These are phyloP conservation scores for Marasmius oreades DNA, from an alignment of 1,284 basidiomycete genomes.

Conservation along the genomic window DNA sequence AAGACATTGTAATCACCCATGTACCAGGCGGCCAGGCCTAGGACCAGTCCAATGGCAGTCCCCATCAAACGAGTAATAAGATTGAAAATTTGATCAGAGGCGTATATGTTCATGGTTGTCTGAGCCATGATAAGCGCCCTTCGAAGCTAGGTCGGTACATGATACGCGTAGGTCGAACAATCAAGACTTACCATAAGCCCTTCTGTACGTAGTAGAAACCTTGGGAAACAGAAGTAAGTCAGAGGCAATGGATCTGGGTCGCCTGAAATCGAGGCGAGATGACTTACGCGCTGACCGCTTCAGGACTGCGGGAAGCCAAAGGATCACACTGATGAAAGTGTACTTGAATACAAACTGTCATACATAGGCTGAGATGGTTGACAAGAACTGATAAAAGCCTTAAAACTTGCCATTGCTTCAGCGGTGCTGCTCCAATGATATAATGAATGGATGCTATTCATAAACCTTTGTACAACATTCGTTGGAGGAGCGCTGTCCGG, in stretches of 20 bases:
- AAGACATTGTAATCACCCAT: slow-evolving; percentile 32
- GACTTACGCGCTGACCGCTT: slow-evolving; percentile 40
- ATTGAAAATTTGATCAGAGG: slow-evolving; percentile 58
- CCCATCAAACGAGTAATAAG: slow-evolving; percentile 48
- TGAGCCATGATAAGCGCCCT: slow-evolving; percentile 71
- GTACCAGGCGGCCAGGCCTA: slow-evolving; percentile 60
- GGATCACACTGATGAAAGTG: slow-evolving; percentile 46
- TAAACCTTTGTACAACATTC: slow-evolving; percentile 37
- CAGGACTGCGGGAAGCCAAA: slow-evolving; percentile 55
- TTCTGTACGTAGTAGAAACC: slow-evolving; percentile 43
- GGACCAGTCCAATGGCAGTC: slow-evolving; percentile 37
- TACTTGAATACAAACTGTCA: slow-evolving; percentile 55
- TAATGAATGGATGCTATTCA: slow-evolving; percentile 31
- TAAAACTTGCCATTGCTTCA: slow-evolving; percentile 38
- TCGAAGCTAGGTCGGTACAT: background rate
- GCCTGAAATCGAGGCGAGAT: background rate
- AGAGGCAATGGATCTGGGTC: background rate
- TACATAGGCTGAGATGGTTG: background rate
- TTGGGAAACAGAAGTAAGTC: slow-evolving; percentile 15
- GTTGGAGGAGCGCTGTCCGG: slow-evolving; percentile 46
- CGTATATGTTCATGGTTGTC: slow-evolving; percentile 57
- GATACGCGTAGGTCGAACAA: background rate
- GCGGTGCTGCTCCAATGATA: slow-evolving; percentile 41
- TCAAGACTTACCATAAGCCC: slow-evolving; percentile 35
- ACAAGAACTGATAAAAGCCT: background rate